Conservation (phyloP, 306 rosid species). For the Trifolium subterraneum region DNA sequence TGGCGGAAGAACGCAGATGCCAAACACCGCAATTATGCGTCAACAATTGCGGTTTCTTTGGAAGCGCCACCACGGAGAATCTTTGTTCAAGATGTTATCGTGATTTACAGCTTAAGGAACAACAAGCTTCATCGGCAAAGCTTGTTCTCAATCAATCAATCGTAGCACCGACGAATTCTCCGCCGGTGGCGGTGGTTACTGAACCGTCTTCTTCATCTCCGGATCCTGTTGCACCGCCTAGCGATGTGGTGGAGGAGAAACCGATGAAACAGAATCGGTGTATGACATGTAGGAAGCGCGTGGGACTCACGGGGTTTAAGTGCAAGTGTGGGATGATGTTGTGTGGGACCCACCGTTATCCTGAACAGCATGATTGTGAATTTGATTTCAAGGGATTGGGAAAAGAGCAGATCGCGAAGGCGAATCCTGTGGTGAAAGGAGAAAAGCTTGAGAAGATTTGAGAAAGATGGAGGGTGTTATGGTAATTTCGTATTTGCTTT, state of each 20-base stretch:
- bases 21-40: slow-evolving; percentile 72
- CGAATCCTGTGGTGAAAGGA: slow-evolving; percentile 78
- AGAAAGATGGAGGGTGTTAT: slow-evolving; percentile 32
- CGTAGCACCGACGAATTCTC: neutral
- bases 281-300: slow-evolving; percentile 77
- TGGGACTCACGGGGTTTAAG: slow-evolving; percentile 81
- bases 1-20: slow-evolving; percentile 90
- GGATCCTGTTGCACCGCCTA: neutral
- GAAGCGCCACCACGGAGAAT: slow-evolving; percentile 66
- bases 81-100: slow-evolving; percentile 77
- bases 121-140: slow-evolving; percentile 61
- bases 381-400: slow-evolving; percentile 79
- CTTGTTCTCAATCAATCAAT: slow-evolving; percentile 58
- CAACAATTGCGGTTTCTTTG: slow-evolving; percentile 86
- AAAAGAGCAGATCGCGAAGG: slow-evolving; percentile 78
- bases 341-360: slow-evolving; percentile 85
- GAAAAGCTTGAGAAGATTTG: slow-evolving; percentile 76
- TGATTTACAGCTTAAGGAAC: slow-evolving; percentile 70
- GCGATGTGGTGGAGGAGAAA: neutral
- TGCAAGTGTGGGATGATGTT: slow-evolving; percentile 74
- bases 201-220: slow-evolving; percentile 3
- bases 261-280: slow-evolving; percentile 56
- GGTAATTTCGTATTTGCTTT: slow-evolving; percentile 33
- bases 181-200: neutral
- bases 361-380: slow-evolving; percentile 74